phyloP scores from a whole-genome alignment of 148 eudicot species.

The Vaccinium corymbosum region DNA sequence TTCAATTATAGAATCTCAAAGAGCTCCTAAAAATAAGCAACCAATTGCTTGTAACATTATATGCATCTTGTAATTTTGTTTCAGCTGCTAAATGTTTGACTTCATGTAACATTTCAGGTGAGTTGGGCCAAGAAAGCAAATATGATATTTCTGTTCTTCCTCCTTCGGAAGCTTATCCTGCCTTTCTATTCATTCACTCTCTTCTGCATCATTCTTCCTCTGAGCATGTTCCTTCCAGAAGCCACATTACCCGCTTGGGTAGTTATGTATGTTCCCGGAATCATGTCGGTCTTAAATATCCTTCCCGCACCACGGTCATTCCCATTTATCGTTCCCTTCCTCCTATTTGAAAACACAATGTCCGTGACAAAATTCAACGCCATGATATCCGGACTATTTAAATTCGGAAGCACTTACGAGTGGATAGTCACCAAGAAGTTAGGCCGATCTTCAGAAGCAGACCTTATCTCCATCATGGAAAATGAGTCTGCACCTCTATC shows the following conservation, averaged over 20 bases:
- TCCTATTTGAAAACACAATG: constrained; percentile 88
- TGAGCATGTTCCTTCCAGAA: constrained; percentile 94
- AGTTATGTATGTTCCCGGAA: constrained; percentile 84
- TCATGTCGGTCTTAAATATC: constrained; percentile 74
- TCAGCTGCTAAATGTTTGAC: not conserved
- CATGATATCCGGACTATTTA: constrained; percentile 86
- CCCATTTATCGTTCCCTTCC: constrained; percentile 83
- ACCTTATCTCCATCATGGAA: constrained; percentile 57
- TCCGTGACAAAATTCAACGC: constrained; percentile 93
- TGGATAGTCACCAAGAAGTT: constrained; percentile 91
- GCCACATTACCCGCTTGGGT: constrained; percentile 89
- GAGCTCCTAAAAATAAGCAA: constrained; percentile 7
- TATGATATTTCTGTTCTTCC: constrained; percentile 76
- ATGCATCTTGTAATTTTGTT: not conserved
- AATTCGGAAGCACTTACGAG: constrained; percentile 72
- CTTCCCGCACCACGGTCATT: constrained; percentile 86
- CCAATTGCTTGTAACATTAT: not conserved
- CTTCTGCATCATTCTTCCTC: constrained; percentile 86
- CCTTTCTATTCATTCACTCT: constrained; percentile 94
- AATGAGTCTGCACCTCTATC: constrained; percentile 39
- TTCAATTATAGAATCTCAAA: not conserved
- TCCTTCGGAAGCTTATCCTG: constrained; percentile 81
- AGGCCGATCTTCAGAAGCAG: constrained; percentile 91
- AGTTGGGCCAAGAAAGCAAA: constrained; percentile 74
- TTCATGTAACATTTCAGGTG: constrained; percentile 51